Conservation (phyloP, 2,329 filamentous ascomycete genomes). For the Pseudogymnoascus sp. region DNA sequence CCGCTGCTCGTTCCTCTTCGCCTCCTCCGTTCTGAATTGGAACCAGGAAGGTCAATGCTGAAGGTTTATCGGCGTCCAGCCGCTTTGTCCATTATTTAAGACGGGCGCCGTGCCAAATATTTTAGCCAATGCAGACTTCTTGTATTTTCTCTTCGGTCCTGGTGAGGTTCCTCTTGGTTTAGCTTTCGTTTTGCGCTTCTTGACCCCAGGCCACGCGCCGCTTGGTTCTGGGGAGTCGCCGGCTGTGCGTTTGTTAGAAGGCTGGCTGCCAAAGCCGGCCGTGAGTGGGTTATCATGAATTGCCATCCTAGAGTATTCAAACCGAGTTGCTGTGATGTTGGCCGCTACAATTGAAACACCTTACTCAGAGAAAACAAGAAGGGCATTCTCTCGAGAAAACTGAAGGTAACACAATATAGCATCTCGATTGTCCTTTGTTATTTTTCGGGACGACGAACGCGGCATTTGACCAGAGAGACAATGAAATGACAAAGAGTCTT, state of each 20-base stretch:
- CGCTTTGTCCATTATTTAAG: slow-evolving; percentile 2
- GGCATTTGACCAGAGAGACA: background rate
- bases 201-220: background rate
- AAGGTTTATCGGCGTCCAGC: background rate
- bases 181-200: background rate
- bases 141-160: background rate
- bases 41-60: background rate
- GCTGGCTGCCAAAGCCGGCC: background rate
- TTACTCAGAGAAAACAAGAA: background rate
- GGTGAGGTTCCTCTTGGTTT: background rate
- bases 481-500: background rate
- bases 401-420: background rate
- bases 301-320: background rate
- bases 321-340: background rate
- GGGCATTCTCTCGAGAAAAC: background rate
- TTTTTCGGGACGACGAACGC: background rate
- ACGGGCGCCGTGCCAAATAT: background rate
- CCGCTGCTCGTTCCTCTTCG: background rate
- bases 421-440: background rate
- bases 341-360: background rate
- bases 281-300: background rate
- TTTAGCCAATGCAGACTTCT: slow-evolving; percentile 4
- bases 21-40: slow-evolving; percentile 7
- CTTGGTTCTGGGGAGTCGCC: background rate
- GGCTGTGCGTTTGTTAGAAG: background rate